Conservation (phyloP, 768 basidiomycete genomes). For the Lentinula boryana region DNA sequence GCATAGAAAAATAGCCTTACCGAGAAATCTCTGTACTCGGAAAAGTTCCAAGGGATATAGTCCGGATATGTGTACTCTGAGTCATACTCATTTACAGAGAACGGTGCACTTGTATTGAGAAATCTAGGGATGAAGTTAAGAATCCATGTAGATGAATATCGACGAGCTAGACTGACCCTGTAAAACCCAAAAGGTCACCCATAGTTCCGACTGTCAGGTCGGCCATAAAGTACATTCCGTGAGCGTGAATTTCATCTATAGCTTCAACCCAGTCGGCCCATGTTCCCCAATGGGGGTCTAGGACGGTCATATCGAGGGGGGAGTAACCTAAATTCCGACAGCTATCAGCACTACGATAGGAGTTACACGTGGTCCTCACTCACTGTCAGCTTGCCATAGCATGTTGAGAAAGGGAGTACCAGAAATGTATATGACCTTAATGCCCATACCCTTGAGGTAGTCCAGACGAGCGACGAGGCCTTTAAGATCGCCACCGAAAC, state of each 20-base stretch:
- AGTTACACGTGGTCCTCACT: slow-evolving; percentile 24
- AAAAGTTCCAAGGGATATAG: slow-evolving; percentile 83
- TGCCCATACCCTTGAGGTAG: slow-evolving; percentile 90
- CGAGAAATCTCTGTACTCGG: slow-evolving; percentile 79
- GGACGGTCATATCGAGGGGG: slow-evolving; percentile 82
- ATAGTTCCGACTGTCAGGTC: slow-evolving; percentile 96
- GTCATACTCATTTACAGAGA: slow-evolving; percentile 67
- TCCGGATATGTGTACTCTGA: slow-evolving; percentile 68
- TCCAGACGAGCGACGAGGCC: slow-evolving; percentile 74
- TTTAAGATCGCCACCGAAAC: slow-evolving; percentile 84
- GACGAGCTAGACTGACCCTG: slow-evolving; percentile 47
- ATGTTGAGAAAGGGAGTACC: slow-evolving; percentile 93
- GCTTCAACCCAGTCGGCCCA: slow-evolving; percentile 71
- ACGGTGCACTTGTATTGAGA: slow-evolving; percentile 78
- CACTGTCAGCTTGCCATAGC: slow-evolving; percentile 95
- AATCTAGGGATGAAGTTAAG: slow-evolving; percentile 34
- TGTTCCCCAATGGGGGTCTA: slow-evolving; percentile 92
- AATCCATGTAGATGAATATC: background rate
- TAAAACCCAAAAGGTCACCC: slow-evolving; percentile 80
- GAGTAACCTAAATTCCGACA: slow-evolving; percentile 64
- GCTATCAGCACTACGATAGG: slow-evolving; percentile 8
- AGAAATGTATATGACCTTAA: slow-evolving; percentile 81
- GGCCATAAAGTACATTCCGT: slow-evolving; percentile 87
- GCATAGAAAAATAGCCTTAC: slow-evolving; percentile 28
- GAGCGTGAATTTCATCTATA: slow-evolving; percentile 72